Conservation (phyloP, 2,329 filamentous ascomycete genomes). For the Corniculantispora saksenae region DNA sequence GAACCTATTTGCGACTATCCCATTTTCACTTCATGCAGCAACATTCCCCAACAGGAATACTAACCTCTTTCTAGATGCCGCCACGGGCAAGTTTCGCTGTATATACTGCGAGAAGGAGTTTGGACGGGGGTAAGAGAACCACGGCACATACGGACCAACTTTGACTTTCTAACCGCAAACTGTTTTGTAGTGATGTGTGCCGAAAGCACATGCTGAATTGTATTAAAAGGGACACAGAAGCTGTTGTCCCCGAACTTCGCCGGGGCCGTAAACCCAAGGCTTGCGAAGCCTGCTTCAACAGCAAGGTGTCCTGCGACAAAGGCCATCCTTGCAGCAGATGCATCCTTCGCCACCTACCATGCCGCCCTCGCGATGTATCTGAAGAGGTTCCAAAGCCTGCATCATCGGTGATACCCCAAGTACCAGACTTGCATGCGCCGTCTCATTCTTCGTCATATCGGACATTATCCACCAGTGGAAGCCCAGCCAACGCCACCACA, state of each 20-base stretch:
- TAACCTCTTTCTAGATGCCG: conserved; percentile 16
- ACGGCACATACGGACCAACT: not conserved
- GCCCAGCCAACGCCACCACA: not conserved
- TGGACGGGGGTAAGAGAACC: conserved; percentile 22
- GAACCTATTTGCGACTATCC: not conserved
- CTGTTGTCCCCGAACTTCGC: conserved; percentile 24
- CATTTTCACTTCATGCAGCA: not conserved
- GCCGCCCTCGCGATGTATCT: conserved; percentile 2
- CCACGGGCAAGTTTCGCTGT: conserved; percentile 22
- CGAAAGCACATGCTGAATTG: conserved; percentile 30
- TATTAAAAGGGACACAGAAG: conserved; percentile 21
- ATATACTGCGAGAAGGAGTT: conserved; percentile 26
- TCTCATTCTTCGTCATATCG: not conserved
- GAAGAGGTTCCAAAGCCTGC: not conserved
- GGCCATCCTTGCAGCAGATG: conserved; percentile 29
- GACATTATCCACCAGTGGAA: not conserved
- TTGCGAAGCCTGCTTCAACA: conserved; percentile 32
- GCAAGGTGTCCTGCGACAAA: conserved; percentile 32
- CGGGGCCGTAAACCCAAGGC: conserved; percentile 31
- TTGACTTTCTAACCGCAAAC: not conserved
- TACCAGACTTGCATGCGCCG: not conserved
- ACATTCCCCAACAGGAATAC: not conserved
- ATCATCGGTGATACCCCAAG: not conserved
- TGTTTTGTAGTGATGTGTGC: conserved; percentile 27
- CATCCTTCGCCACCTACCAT: conserved; percentile 22